These are phyloP conservation scores for Clavispora vitiphila DNA, from an alignment of 805 yeast species.

Conservation along the genomic window DNA sequence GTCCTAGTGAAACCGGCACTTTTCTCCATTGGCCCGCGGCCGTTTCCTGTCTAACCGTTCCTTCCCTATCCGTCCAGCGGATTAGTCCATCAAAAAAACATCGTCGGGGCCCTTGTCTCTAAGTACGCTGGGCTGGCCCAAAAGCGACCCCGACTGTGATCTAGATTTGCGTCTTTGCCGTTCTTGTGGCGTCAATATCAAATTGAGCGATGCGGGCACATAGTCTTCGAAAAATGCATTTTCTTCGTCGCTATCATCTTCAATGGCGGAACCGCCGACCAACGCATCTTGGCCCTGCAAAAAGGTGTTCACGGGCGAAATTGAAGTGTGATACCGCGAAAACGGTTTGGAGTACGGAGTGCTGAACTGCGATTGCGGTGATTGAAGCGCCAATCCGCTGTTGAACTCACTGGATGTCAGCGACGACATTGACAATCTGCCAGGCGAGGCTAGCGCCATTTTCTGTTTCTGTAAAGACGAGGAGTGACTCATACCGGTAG, in stretches of 20 bases:
- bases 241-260: conserved; percentile 25
- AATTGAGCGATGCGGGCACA: conserved; percentile 76
- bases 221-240: conserved; percentile 61
- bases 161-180: conserved; percentile 63
- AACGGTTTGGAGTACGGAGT: background rate
- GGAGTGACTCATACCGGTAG: background rate
- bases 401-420: conserved; percentile 6
- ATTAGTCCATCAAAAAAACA: conserved; percentile 35
- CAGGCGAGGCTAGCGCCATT: background rate
- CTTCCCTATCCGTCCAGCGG: background rate
- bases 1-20: background rate
- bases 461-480: background rate
- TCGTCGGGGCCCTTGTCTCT: conserved; percentile 12
- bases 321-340: conserved; percentile 2
- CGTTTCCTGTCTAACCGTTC: no score
- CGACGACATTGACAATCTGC: conserved; percentile 5
- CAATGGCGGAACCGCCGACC: conserved; percentile 21
- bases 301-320: conserved; percentile 4
- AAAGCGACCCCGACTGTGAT: conserved; percentile 40
- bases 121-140: conserved; percentile 26
- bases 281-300: background rate
- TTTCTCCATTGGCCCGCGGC: no score
- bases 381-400: background rate
- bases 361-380: background rate
- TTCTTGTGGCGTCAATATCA: conserved; percentile 75